Conservation (phyloP, 2,329 filamentous ascomycete genomes). For the Apiospora kogelbergensis region DNA sequence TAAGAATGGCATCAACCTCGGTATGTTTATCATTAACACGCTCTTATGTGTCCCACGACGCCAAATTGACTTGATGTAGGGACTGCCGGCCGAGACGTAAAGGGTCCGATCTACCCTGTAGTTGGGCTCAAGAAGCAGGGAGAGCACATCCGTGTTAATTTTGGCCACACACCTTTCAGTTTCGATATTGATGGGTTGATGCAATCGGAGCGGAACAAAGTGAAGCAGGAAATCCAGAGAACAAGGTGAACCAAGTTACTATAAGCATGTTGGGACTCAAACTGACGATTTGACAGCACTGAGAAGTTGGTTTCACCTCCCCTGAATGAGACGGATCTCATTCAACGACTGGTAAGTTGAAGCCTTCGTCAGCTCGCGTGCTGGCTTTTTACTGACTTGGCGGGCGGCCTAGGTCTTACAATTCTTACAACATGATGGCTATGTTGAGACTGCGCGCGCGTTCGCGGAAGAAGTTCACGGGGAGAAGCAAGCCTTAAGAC, state of each 20-base stretch:
- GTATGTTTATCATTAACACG: constrained; percentile 40
- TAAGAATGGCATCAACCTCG: constrained; percentile 58
- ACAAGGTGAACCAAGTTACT: constrained; percentile 37
- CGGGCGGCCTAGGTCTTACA: constrained; percentile 59
- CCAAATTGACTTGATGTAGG: constrained; percentile 48
- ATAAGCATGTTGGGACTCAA: background rate
- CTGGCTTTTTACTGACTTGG: constrained; percentile 15
- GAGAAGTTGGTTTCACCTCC: constrained; percentile 57
- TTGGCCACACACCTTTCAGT: constrained; percentile 74
- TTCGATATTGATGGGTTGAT: constrained; percentile 91
- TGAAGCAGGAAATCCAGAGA: constrained; percentile 59
- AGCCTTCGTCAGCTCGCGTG: background rate
- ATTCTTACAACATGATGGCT: constrained; percentile 92
- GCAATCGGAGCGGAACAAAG: constrained; percentile 65
- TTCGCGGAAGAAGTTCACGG: constrained; percentile 80
- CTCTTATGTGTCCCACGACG: background rate
- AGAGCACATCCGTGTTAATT: constrained; percentile 63
- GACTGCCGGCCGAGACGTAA: constrained; percentile 67
- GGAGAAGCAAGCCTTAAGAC: constrained; percentile 69
- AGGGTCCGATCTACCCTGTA: constrained; percentile 64
- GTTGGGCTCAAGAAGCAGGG: constrained; percentile 66
- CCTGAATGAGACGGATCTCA: constrained; percentile 72
- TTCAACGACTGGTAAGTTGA: constrained; percentile 70
- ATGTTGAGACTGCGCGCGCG: constrained; percentile 86
- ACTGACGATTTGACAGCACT: constrained; percentile 40